These are phyloP conservation scores for Iris pallida DNA, from an alignment of 116 monocot species.

Conservation along the genomic window DNA sequence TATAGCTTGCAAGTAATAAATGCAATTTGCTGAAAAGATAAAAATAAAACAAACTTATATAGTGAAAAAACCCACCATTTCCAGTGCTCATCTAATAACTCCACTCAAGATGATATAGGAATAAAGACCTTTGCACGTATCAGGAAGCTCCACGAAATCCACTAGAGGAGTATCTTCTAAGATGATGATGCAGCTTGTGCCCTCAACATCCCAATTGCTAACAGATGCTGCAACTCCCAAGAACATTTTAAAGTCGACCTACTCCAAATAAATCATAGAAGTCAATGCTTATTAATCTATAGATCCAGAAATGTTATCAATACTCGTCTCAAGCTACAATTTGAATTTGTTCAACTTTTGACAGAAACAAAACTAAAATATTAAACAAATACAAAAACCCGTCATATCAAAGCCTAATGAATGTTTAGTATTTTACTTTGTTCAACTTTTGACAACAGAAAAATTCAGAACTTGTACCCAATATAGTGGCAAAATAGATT, in stretches of 20 bases:
- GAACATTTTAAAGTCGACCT: constrained; percentile 99
- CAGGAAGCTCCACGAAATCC: constrained; percentile 98
- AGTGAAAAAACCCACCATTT: constrained; percentile 65
- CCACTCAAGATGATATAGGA: constrained; percentile 91
- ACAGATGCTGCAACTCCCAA: constrained; percentile 83
- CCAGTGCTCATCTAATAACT: constrained; percentile 85
- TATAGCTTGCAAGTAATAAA: neutral
- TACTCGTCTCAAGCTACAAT: too few species aligned
- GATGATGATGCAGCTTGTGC: constrained; percentile 80
- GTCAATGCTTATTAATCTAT: neutral
- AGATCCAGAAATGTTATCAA: too few species aligned
- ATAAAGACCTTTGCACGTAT: constrained; percentile 83
- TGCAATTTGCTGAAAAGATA: neutral
- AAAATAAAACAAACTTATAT: neutral
- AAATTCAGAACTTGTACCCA: too few species aligned
- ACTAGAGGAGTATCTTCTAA: constrained; percentile 93
- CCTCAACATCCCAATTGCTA: constrained; percentile 89
- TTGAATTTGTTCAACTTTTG: too few species aligned
- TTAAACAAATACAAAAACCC: too few species aligned
- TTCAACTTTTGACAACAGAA: too few species aligned
- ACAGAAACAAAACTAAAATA: too few species aligned
- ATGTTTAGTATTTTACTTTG: too few species aligned
- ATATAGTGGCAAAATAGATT: too few species aligned
- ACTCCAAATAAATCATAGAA: constrained; percentile 11
- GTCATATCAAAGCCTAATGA: too few species aligned